Base-by-base conservation (phyloP, 805 yeast species). In the Kodamaea leandrae region DNA sequence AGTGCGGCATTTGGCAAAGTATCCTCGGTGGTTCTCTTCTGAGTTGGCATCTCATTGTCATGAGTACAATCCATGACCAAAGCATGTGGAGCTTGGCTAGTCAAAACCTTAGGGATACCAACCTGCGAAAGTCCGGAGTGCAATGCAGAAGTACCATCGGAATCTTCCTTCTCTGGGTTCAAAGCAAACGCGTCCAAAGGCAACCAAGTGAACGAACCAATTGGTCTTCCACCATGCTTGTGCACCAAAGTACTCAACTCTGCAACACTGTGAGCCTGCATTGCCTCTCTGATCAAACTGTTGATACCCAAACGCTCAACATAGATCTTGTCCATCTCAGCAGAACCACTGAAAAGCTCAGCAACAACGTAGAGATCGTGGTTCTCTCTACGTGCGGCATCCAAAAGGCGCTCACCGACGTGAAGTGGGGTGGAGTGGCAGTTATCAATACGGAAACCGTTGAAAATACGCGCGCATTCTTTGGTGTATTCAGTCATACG, bases 51-150 rank as follows among this genome's bases (percentile, higher is more conserved):
- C 63, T 89, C 93, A 57, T 91, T 91, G 61, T 91, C 99, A 60
- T 91, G 99, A 2, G 98, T 90, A 55, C 97, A 91, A 57, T 93
- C 98, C 97, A 93, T 91, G 52, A 91, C 84, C 52, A 93, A 69
- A 0, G 98, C 96, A 64, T 89, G 97, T 3, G 96, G 95, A n/a
- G 82, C 79, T 32, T 82, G 77, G 3, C 83, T 72, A 1, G 80
- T 71, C 35, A 91, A 70, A 7, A 78, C 69, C 49, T 73, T 74
- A 2, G 95, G 91, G 36, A 86, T 73, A 45, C 79, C 80, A 46
- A 84, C 65, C 57, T 84, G 89, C 4, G 89, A 78, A 17, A 52
- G 42, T 9, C 26, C 26, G 4, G 15, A 6, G 20, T 23, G 5
- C 10, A 27, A 17, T 4, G 33, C 18, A 9, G 5, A 8, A n/a